Percentiles rank a stretch among this genome's conserved stretches.
phyloP scores from a whole-genome alignment of 23 red algal species.

The Gracilariopsis chorda region DNA sequence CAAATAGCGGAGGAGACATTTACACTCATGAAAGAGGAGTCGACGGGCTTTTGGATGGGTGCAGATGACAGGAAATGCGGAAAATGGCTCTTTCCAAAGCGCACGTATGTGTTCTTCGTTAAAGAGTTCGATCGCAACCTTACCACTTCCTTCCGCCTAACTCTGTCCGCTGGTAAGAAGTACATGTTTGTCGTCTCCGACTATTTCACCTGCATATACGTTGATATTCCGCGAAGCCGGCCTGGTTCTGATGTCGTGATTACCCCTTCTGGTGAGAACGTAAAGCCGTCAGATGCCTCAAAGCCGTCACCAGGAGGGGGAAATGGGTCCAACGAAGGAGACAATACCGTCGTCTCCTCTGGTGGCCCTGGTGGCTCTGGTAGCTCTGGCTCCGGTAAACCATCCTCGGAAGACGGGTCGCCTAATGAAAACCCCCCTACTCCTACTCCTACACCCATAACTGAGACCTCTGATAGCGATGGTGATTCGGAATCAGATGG shows the following conservation, averaged over 20 bases:
- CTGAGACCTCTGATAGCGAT: neutral
- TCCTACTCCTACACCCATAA: neutral
- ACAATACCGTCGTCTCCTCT: neutral
- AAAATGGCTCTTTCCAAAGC: constrained; percentile 38
- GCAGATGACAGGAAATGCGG: constrained; percentile 34
- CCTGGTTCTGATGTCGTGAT: neutral
- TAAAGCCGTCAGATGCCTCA: neutral
- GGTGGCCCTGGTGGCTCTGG: neutral
- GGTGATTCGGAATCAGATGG: neutral
- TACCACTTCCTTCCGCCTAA: constrained; percentile 23
- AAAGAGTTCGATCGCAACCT: constrained; percentile 40
- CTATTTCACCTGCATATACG: constrained; percentile 43
- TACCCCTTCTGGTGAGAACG: neutral
- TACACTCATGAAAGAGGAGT: constrained; percentile 43
- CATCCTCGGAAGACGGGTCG: neutral
- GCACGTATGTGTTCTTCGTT: constrained; percentile 30
- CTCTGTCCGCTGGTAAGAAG: constrained; percentile 41
- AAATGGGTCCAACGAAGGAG: neutral
- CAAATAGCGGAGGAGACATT: constrained; percentile 46
- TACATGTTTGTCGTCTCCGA: constrained; percentile 47
- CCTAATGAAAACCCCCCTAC: neutral
- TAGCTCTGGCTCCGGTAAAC: neutral
- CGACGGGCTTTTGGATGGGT: constrained; percentile 56
- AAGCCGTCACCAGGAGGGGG: neutral
- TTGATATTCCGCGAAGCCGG: constrained; percentile 10